phyloP scores from a whole-genome alignment of 305 asterid species.

The Solanum chacoense region DNA sequence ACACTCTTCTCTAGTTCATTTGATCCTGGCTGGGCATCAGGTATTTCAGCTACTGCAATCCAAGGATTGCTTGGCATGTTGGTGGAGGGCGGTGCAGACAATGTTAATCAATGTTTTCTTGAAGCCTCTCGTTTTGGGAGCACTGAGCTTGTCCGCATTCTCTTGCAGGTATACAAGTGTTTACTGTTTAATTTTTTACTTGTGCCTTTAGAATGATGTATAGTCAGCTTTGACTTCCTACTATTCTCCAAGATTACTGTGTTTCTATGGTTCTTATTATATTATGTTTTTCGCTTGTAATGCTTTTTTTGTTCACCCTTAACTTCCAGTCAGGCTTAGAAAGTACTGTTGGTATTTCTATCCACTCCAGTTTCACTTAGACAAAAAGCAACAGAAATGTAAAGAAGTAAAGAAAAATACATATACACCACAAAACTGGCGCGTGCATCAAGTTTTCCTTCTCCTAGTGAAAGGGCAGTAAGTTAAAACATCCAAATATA shows the following conservation, averaged over 20 bases:
- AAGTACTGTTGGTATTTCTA: background rate
- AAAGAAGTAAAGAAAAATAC: background rate
- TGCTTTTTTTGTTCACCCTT: background rate
- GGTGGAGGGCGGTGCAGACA: conserved; percentile 99
- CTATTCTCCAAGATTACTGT: background rate
- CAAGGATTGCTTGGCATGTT: conserved; percentile 90
- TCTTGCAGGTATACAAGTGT: conserved; percentile 58
- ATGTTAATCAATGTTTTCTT: conserved; percentile 92
- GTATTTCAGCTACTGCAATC: conserved; percentile 83
- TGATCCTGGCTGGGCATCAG: conserved; percentile 97
- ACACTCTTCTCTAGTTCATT: conserved; percentile 92
- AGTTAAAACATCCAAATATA: background rate
- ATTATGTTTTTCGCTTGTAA: background rate
- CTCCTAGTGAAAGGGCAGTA: background rate
- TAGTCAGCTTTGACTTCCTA: background rate
- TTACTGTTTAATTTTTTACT: background rate
- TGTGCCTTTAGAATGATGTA: background rate
- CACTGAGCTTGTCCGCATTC: conserved; percentile 98
- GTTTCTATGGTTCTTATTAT: background rate
- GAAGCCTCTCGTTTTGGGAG: conserved; percentile 99
- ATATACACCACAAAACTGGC: background rate
- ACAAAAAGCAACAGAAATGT: background rate
- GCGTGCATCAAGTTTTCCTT: background rate
- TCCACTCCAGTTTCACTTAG: background rate
- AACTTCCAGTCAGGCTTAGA: background rate